These are phyloP conservation scores for Colletotrichum orchidophilum DNA, from an alignment of 2,329 filamentous ascomycete species.

Conservation along the genomic window DNA sequence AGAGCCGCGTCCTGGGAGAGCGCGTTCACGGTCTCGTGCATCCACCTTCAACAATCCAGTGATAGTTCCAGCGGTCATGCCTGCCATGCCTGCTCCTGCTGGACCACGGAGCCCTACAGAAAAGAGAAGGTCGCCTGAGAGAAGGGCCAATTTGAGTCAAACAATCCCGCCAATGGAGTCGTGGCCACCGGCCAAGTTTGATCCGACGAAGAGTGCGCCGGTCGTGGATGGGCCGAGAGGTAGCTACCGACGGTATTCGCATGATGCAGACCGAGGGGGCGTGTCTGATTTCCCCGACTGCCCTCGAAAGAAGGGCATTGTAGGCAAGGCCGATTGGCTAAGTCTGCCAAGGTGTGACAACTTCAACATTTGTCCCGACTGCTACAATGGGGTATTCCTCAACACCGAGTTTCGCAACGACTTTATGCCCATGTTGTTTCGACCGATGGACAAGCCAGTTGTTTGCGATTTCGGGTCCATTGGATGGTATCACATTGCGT, in stretches of 20 bases:
- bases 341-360: slow-evolving; percentile 75
- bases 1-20: slow-evolving; percentile 12
- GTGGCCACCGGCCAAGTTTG: slow-evolving; percentile 59
- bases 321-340: slow-evolving; percentile 81
- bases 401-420: slow-evolving; percentile 73
- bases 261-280: slow-evolving; percentile 56
- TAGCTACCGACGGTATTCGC: slow-evolving; percentile 63
- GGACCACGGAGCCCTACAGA: slow-evolving; percentile 36
- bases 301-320: slow-evolving; percentile 69
- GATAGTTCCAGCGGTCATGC: slow-evolving; percentile 35
- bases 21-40: slow-evolving; percentile 39
- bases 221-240: slow-evolving; percentile 52
- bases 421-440: slow-evolving; percentile 70
- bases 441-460: slow-evolving; percentile 65
- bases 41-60: slow-evolving; percentile 38
- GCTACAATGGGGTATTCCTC: slow-evolving; percentile 76
- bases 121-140: slow-evolving; percentile 37
- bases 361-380: slow-evolving; percentile 85
- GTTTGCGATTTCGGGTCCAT: slow-evolving; percentile 81
- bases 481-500: slow-evolving; percentile 86
- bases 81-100: slow-evolving; percentile 36
- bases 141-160: slow-evolving; percentile 5
- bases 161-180: slow-evolving; percentile 29
- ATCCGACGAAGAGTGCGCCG: slow-evolving; percentile 48
- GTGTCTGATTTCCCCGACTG: slow-evolving; percentile 71